Evolutionary conservation across 2,329 filamentous ascomycete species (phyloP), one percentile per base, ranked within the genome.

Genomic region (Orbilia blumenaviensis): DNA sequence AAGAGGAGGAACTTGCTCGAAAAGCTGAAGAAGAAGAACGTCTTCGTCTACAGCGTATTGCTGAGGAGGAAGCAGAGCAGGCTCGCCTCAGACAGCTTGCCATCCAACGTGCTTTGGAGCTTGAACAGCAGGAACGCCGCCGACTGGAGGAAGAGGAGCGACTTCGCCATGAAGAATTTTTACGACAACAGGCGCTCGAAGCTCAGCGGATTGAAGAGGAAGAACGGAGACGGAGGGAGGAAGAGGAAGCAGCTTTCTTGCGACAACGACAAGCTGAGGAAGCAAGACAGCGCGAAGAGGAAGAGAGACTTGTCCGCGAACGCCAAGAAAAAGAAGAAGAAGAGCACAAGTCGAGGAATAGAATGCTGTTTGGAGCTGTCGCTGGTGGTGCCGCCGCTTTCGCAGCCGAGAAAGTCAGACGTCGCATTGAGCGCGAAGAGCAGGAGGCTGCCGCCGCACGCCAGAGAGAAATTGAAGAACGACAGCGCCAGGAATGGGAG

Each of bases 311-410:
- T 69, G 25, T 60, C 12, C 63, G 73, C 38, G 66, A 69, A 46
- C 58, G 46, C 21, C 63, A 71, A 52, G 66, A 66, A 52, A 61
- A 52, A 32, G 66, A 71, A 52, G 66, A 66, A 52, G 66, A 52
- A 32, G 66, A 69, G 48, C 66, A 71, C n/a, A 52, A 34, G 38
- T 66, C 48, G 23, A 58, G 60, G 32, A 69, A 77, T 54, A 77
- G 41, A 25, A 27, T 48, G 34, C 38, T 76, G 41, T 77, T 77
- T 38, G 62, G 63, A 46, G 73, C 56, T 48, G 60, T 46, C 29
- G 73, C 73, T 52, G 66, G 73, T 10, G 73, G 66, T 34, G 73
- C 73, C 27, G 73, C 73, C 36, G 66, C 58, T 46, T 56, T 68
- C 27, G 73, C 66, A 36, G 73, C 60, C 23, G 73, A 77, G 42